Evolutionary conservation across 2,329 filamentous ascomycete genomes (phyloP), one percentile per base, ranked within the genome.

Genomic region (Microdochium paspali): DNA sequence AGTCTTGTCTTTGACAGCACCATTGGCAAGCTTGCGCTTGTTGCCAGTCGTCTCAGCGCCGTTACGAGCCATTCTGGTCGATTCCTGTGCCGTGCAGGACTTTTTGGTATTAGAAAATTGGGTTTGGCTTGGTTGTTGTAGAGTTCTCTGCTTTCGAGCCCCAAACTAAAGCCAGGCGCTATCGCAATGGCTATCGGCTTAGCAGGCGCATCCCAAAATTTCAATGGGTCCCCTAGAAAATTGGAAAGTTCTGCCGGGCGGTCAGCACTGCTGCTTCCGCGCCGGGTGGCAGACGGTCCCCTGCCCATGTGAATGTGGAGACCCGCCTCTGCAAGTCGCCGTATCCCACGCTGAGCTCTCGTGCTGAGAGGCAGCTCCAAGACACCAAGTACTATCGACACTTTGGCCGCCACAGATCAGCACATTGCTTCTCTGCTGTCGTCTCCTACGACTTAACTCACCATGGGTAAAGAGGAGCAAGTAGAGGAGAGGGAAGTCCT

Each of bases 401-500:
- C 42, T 13, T 25, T 15, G 13, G 23, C 20, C 42, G n/a, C 20
- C 20, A 15, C 9, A 44, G 4, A 44, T n/a, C 32, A 44, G 23
- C 20, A 15, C 10, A 28, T 25, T 10, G 24, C 24, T n/a, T 3
- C 20, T 28, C 24, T 24, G 15, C 2, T 18, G 32, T 47, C 35
- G 44, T 32, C 45, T 44, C 39, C 24, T 42, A 24, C 50, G 20
- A 43, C 30, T 49, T 45, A 55, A 13, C 26, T 7, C 26, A 70
- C 52, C 7, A 84, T 85, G 81, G 80, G 80, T 45, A 76, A 71
- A 64, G 91, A 97, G 74, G 93, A 98, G 51, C 93, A 98, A 67
- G 71, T 84, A 55, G 93, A 98, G 71, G 93, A 98, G 77, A 84
- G 90, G 52, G 93, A 98, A 68, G 91, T 98, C 58, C 88, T 98